Base-by-base conservation (phyloP, 176 grass and related monocot genomes). In the Zea luxurians region DNA sequence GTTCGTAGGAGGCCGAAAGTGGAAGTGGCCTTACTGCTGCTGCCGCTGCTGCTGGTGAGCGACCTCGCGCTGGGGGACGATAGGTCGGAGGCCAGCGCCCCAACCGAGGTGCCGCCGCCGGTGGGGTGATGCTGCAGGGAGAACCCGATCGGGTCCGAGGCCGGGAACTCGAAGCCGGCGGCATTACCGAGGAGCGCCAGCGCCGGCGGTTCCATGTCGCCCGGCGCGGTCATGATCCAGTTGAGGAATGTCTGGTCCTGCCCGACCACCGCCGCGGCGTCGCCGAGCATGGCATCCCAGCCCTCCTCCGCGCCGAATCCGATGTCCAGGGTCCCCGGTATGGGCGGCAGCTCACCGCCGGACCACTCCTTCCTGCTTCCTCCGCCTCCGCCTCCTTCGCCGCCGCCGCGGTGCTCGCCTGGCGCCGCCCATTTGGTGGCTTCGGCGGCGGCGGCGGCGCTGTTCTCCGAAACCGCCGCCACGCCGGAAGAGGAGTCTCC, bases 201-300 rank as follows among this genome's bases (percentile, higher is more conserved):
- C 27, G 45, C 4, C 21, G 58, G 70, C 34, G 54, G 78, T 13
- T 78, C 61, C 34, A 63, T 36, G 52, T 60, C 70, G 57, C 86
- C 88, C 4, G 80, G 78, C 34, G 75, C 82, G 6, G 85, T 82
- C 87, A 93, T 88, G 82, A 93, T 90, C 91, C 91, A 93, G 71
- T 77, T 76, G 36, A 93, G 82, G 74, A 93, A 93, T 3, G 84
- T 90, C 85, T 93, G 88, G 48, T 90, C 88, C 48, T 87, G 91
- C 8, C 50, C 82, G 8, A 54, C 86, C n/a, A 50, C 64, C 11
- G 59, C 37, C 41, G 84, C 60, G 60, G 77, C 72, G 38, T 82
- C 68, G 78, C 74, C 61, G 59, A 93, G 85, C 81, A 90, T 85
- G 73, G 87, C 75, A 12, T 93, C 88, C 91, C 91, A 93, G 27